Conservation (phyloP, 116 monocot genomes). For the Papilionanthe hybrid region DNA sequence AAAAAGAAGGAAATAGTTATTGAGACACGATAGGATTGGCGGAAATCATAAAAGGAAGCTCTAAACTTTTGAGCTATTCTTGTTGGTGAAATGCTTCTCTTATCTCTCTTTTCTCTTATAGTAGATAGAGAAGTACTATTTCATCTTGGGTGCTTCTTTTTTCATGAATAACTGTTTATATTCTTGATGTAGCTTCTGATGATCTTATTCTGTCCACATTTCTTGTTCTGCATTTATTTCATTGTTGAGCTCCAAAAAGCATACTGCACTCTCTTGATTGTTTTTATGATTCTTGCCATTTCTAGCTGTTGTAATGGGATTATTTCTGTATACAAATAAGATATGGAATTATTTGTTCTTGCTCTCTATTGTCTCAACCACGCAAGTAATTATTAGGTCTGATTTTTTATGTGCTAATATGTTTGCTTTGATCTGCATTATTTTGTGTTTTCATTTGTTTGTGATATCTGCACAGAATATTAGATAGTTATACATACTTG, state of each 20-base stretch:
- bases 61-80: no score
- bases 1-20: not conserved
- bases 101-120: not conserved
- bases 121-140: not conserved
- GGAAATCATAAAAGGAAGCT: not conserved
- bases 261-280: no score
- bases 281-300: no score
- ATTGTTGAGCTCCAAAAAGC: not conserved
- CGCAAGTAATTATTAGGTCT: not conserved
- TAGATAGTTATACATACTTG: no score
- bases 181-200: not conserved
- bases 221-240: not conserved
- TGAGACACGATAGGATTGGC: not conserved
- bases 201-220: not conserved
- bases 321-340: not conserved
- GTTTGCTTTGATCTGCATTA: no score
- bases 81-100: not conserved
- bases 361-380: not conserved
- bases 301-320: not conserved
- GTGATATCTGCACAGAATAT: no score
- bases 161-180: not conserved
- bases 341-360: not conserved
- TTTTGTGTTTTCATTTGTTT: no score
- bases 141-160: not conserved
- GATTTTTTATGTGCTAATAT: no score